Evolutionary conservation across 768 basidiomycete species (phyloP).

Genomic region (Podaxis pistillaris): DNA sequence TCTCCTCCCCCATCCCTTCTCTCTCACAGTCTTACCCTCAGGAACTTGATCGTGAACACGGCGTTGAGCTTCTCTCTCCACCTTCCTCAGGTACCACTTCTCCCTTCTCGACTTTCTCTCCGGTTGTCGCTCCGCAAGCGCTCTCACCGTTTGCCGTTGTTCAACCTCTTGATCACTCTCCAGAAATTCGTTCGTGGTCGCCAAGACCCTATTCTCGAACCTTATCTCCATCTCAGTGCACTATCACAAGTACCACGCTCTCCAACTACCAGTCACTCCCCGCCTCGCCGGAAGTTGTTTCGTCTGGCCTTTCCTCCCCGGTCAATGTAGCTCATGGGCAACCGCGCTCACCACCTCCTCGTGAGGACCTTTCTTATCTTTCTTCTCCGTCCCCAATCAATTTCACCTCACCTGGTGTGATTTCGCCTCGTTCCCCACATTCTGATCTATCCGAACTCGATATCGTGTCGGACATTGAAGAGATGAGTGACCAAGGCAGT

Average conservation of each 20-base stretch:
- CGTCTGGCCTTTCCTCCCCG: slow-evolving; percentile 2
- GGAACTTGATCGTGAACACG: slow-evolving; percentile 42
- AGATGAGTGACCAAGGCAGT: slow-evolving; percentile 10
- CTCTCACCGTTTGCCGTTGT: slow-evolving; percentile 9
- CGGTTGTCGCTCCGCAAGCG: slow-evolving; percentile 11
- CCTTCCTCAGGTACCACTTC: slow-evolving; percentile 21
- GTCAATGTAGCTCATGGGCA: background rate
- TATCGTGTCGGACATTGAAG: slow-evolving; percentile 10
- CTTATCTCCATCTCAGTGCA: slow-evolving; percentile 5
- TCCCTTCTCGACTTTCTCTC: slow-evolving; percentile 17
- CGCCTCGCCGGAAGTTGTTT: background rate
- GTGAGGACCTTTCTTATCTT: background rate
- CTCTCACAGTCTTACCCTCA: slow-evolving; percentile 43
- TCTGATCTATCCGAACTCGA: slow-evolving; percentile 12
- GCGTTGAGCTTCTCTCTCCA: slow-evolving; percentile 42
- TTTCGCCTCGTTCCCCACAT: slow-evolving; percentile 13
- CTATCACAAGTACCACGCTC: background rate
- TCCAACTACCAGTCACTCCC: slow-evolving; percentile 7
- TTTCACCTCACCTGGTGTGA: slow-evolving; percentile 9
- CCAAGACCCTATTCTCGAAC: background rate
- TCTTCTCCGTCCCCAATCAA: slow-evolving; percentile 11
- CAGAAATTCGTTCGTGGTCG: slow-evolving; percentile 1
- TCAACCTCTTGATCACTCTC: slow-evolving; percentile 9
- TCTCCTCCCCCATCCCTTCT: slow-evolving; percentile 29
- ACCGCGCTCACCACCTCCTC: background rate